phyloP scores from a whole-genome alignment of 768 basidiomycete genomes.

The Hericium rajendrae region DNA sequence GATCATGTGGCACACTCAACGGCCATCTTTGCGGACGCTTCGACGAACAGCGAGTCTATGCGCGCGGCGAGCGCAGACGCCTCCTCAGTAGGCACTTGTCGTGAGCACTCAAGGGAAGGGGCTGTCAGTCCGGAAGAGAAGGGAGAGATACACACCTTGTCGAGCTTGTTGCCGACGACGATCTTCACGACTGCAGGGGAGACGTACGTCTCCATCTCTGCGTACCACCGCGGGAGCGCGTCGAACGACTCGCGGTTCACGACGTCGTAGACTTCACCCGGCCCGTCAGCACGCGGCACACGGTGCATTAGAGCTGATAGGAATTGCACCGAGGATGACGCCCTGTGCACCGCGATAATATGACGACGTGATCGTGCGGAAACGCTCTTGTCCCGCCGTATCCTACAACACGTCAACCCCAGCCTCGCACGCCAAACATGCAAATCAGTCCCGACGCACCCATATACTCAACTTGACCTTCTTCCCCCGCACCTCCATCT shows the following conservation, averaged over 20 bases:
- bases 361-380: conserved; percentile 88
- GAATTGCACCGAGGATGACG: conserved; percentile 56
- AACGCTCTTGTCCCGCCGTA: conserved; percentile 94
- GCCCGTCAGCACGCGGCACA: too few species aligned
- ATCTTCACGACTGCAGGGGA: conserved; percentile 83
- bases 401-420: conserved; percentile 40
- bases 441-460: conserved; percentile 43
- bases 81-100: conserved; percentile 75
- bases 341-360: conserved; percentile 91
- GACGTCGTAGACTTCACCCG: conserved; percentile 79
- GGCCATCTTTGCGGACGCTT: conserved; percentile 88
- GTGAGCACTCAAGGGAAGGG: conserved; percentile 64
- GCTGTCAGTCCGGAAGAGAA: not conserved
- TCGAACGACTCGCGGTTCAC: conserved; percentile 89
- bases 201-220: conserved; percentile 90
- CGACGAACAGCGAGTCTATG: conserved; percentile 87
- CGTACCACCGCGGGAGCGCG: conserved; percentile 86
- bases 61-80: conserved; percentile 71
- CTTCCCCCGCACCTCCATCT: conserved; percentile 76
- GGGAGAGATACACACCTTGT: conserved; percentile 49
- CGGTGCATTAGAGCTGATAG: too few species aligned
- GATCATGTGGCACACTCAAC: conserved; percentile 74
- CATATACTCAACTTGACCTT: conserved; percentile 93
- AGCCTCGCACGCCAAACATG: too few species aligned
- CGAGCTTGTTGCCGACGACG: conserved; percentile 89